These are phyloP conservation scores for Dactylis glomerata DNA, from an alignment of 176 grass and related monocot genomes.

Conservation along the genomic window DNA sequence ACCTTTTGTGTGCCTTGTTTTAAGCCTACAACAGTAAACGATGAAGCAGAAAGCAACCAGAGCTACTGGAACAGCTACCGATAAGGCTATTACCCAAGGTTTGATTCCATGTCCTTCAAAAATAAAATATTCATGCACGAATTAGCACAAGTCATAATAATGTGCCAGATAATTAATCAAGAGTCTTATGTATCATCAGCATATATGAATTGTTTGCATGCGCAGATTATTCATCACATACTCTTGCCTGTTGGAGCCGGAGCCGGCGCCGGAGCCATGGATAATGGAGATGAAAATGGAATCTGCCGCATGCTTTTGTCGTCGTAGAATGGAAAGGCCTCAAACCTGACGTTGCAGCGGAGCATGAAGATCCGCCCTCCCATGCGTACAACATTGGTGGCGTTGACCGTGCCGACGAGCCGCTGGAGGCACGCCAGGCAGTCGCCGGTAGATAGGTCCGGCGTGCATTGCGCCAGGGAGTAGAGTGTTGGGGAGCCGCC, in stretches of 20 bases:
- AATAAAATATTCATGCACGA: neutral
- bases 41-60: neutral
- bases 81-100: slow-evolving; percentile 11
- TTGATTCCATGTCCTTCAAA: neutral
- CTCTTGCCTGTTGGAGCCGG: neutral
- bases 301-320: neutral
- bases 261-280: neutral
- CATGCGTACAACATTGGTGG: neutral
- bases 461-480: slow-evolving; percentile 14
- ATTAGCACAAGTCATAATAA: neutral
- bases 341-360: slow-evolving; percentile 6
- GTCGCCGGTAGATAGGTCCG: neutral
- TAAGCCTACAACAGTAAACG: neutral
- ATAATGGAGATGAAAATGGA: neutral
- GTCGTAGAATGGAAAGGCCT: neutral
- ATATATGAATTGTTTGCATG: neutral
- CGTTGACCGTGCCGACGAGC: neutral
- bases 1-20: neutral
- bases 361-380: neutral
- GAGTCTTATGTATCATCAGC: neutral
- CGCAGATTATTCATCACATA: neutral
- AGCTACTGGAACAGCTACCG: neutral
- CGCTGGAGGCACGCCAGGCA: neutral
- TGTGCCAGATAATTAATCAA: neutral
- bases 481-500: neutral